Evolutionary conservation across 2,329 filamentous ascomycete species (phyloP).

Genomic region (Sporothrix brasiliensis): DNA sequence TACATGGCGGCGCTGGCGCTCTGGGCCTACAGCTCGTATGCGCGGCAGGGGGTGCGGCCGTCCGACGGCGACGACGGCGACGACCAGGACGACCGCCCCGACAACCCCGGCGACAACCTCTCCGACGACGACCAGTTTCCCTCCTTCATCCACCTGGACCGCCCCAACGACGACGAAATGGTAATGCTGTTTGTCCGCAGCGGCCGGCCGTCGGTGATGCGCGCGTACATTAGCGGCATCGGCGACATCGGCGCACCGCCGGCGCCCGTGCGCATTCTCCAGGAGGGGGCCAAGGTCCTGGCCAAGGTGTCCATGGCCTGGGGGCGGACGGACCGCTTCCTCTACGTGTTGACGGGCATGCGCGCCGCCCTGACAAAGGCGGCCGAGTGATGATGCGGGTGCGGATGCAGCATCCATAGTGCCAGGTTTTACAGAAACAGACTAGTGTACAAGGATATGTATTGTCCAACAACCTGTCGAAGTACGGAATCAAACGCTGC

Average conservation of each 20-base stretch:
- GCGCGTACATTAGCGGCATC: slow-evolving; percentile 16
- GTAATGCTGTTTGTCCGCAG: slow-evolving; percentile 11
- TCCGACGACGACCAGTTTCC: slow-evolving; percentile 1
- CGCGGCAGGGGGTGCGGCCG: not conserved
- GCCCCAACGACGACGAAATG: slow-evolving; percentile 20
- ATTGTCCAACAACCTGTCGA: not conserved
- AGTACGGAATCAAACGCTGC: not conserved
- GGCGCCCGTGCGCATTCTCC: not conserved
- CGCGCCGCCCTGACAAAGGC: not conserved
- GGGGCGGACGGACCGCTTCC: not conserved
- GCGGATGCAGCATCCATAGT: not conserved
- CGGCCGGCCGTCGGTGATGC: slow-evolving; percentile 12
- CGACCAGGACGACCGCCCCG: no score
- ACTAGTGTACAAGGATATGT: not conserved
- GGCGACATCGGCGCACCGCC: slow-evolving; percentile 10
- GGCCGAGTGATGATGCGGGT: not conserved
- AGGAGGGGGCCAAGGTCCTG: not conserved
- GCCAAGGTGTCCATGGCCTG: slow-evolving; percentile 7
- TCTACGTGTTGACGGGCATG: not conserved
- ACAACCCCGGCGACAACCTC: no score
- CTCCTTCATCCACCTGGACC: slow-evolving; percentile 10
- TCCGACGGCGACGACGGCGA: no score
- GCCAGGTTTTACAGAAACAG: not conserved
- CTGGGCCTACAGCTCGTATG: slow-evolving; percentile 22
- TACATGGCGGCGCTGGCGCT: slow-evolving; percentile 3